These are phyloP conservation scores for Rhizopus stolonifer DNA, from an alignment of 371 early-diverging fungal species.

Conservation along the genomic window DNA sequence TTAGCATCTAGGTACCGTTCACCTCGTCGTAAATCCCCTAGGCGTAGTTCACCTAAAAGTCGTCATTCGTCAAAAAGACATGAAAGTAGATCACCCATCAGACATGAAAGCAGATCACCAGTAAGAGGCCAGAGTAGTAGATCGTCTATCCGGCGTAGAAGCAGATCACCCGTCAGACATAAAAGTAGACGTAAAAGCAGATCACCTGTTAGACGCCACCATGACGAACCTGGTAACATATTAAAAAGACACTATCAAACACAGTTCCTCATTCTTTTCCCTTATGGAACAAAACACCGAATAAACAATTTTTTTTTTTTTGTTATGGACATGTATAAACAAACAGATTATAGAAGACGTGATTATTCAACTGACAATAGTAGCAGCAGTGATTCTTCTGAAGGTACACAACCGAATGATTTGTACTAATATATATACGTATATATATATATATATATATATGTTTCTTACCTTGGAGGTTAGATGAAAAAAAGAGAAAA, in stretches of 20 bases:
- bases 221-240: background rate
- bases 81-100: background rate
- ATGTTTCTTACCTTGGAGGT: background rate
- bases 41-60: too few relatives aligned
- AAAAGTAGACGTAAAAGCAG: too few relatives aligned
- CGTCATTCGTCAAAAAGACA: background rate
- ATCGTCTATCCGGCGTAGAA: too few relatives aligned
- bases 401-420: background rate
- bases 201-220: background rate
- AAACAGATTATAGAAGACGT: background rate
- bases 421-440: too few relatives aligned
- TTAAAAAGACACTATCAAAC: background rate
- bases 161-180: too few relatives aligned
- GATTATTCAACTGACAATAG: background rate
- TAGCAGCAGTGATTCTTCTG: constrained; percentile 1
- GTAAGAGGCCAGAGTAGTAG: too few relatives aligned
- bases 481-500: constrained; percentile 1
- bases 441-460: too few relatives aligned
- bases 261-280: background rate
- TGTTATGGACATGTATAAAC: background rate
- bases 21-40: too few relatives aligned
- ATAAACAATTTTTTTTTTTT: background rate
- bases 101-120: background rate
- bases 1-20: background rate
- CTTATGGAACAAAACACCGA: constrained; percentile 1